These are phyloP conservation scores for Aspergillus sclerotiicarbonarius DNA, from an alignment of 495 filamentous ascomycete genomes.

Conservation along the genomic window DNA sequence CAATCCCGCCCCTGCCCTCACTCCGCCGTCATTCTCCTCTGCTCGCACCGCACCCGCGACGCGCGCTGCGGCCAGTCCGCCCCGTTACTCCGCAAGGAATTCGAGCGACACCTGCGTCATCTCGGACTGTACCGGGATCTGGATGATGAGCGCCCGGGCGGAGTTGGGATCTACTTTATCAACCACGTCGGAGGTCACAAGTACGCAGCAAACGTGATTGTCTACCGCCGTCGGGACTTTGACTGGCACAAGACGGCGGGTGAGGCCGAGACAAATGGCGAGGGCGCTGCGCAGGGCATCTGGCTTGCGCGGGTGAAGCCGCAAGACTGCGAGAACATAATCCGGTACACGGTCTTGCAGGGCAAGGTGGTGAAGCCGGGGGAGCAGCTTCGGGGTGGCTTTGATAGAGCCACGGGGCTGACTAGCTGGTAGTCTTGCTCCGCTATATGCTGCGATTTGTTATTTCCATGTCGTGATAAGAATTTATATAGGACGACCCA, in stretches of 20 bases:
- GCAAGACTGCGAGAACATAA: constrained; percentile 92
- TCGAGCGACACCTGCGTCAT: constrained; percentile 84
- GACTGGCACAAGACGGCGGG: constrained; percentile 43
- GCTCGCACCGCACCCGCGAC: constrained; percentile 89
- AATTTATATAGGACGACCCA: background rate
- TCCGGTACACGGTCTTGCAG: constrained; percentile 84
- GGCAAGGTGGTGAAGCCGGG: constrained; percentile 91
- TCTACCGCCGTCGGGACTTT: constrained; percentile 71
- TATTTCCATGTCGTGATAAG: no score
- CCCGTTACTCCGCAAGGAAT: constrained; percentile 78
- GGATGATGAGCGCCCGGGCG: constrained; percentile 81
- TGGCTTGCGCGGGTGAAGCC: constrained; percentile 89
- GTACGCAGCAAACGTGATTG: constrained; percentile 73
- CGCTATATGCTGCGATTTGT: background rate
- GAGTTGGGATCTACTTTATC: constrained; percentile 93
- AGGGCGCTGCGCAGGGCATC: constrained; percentile 80
- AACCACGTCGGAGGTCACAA: constrained; percentile 63
- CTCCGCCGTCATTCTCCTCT: constrained; percentile 82
- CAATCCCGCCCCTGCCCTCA: constrained; percentile 72
- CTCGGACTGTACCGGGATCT: constrained; percentile 83
- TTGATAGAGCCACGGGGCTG: constrained; percentile 75
- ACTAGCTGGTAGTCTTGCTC: constrained; percentile 74
- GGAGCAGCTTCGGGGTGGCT: constrained; percentile 81
- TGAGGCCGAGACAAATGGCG: constrained; percentile 33
- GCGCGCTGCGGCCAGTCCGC: constrained; percentile 93